Conservation (phyloP, 805 yeast species). For the Zygoascus bituminiphila region DNA sequence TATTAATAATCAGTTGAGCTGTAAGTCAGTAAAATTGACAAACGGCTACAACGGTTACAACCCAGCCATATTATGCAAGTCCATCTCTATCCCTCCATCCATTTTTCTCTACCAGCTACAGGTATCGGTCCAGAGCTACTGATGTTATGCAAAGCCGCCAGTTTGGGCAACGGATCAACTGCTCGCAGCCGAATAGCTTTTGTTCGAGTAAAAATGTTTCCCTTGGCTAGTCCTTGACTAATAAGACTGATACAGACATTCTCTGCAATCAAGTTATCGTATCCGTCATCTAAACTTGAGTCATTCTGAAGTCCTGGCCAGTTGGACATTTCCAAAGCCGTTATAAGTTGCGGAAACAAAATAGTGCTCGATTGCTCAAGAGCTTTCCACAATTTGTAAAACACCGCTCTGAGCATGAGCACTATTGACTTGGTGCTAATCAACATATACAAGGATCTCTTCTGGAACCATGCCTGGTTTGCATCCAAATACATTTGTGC, state of each 20-base stretch:
- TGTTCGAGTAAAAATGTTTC: slow-evolving; percentile 25
- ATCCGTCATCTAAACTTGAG: neutral
- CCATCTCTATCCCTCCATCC: no score
- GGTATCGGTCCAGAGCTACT: neutral
- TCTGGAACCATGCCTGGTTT: slow-evolving; percentile 21
- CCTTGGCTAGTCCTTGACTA: slow-evolving; percentile 30
- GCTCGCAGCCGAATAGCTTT: slow-evolving; percentile 17
- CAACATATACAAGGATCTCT: slow-evolving; percentile 23
- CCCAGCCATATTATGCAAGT: no score
- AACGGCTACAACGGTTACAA: no score
- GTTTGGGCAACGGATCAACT: slow-evolving; percentile 19
- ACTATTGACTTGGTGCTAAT: slow-evolving; percentile 22
- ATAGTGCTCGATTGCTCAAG: slow-evolving; percentile 10
- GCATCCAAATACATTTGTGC: slow-evolving; percentile 30
- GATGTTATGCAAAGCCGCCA: slow-evolving; percentile 12
- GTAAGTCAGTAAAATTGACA: no score
- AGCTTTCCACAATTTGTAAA: slow-evolving; percentile 15
- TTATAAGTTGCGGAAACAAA: slow-evolving; percentile 9
- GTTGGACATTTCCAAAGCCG: slow-evolving; percentile 11
- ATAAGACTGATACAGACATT: slow-evolving; percentile 27
- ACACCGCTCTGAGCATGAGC: slow-evolving; percentile 25
- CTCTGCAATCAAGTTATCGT: slow-evolving; percentile 21
- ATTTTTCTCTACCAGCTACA: neutral
- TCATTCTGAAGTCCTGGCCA: neutral
- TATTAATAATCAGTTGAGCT: no score